Evolutionary conservation across 2,329 filamentous ascomycete genomes (phyloP).

Genomic region (Grosmannia clavigera): DNA sequence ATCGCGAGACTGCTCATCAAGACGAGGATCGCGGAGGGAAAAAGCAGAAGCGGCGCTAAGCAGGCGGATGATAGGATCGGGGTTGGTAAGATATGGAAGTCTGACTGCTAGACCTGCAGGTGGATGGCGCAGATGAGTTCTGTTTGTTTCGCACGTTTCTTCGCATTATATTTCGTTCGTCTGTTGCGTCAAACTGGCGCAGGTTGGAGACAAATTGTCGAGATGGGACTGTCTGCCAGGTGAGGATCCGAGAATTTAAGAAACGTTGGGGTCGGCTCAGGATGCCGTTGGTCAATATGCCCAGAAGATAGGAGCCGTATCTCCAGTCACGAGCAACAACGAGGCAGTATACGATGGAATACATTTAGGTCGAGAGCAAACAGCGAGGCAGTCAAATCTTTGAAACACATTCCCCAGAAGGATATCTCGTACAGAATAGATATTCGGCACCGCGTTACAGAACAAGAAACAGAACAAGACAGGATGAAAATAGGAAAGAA

Average conservation of each 20-base stretch:
- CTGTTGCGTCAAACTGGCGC: neutral
- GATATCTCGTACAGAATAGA: neutral
- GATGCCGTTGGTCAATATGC: neutral
- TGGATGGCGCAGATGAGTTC: neutral
- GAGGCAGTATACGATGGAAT: neutral
- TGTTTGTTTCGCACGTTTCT: neutral
- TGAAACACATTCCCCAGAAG: neutral
- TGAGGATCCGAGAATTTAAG: neutral
- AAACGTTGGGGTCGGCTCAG: neutral
- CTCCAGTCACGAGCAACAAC: neutral
- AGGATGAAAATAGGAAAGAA: neutral
- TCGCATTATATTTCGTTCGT: neutral
- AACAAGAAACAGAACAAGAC: neutral
- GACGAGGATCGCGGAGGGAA: constrained; percentile 63
- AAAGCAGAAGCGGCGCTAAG: constrained; percentile 48
- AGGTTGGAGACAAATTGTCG: neutral
- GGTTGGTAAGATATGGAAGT: neutral
- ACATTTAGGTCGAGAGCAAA: neutral
- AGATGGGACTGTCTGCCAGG: neutral
- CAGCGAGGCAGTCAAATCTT: neutral
- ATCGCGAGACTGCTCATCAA: constrained; percentile 54
- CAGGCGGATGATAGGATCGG: neutral
- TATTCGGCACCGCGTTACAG: neutral
- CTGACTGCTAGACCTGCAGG: neutral
- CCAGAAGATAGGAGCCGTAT: neutral